Conservation (phyloP, 1,284 basidiomycete genomes). For the Rhodotorula sp. region DNA sequence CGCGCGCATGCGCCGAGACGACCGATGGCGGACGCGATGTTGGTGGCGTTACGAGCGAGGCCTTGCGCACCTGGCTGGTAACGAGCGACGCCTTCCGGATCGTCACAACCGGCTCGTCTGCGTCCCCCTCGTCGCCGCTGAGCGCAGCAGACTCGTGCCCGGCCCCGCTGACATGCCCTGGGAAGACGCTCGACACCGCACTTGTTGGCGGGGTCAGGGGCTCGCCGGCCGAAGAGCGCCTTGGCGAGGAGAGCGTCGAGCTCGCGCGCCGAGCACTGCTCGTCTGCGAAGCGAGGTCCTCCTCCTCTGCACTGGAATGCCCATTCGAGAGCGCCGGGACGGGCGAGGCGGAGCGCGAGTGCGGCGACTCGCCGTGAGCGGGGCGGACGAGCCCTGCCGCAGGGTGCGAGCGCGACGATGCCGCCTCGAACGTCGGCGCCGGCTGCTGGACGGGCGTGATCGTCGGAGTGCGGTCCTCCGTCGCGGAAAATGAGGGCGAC, state of each 20-base stretch:
- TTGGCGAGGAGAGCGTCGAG: neutral
- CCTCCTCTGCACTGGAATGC: neutral
- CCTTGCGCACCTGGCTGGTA: constrained; percentile 13
- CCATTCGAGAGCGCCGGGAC: neutral
- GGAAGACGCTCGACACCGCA: constrained; percentile 11
- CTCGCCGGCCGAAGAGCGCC: constrained; percentile 7
- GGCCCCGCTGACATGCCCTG: neutral
- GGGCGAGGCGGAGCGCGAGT: neutral
- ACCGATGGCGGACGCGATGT: constrained; percentile 4
- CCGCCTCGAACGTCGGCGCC: neutral
- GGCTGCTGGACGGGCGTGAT: neutral
- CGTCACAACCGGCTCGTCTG: constrained; percentile 5
- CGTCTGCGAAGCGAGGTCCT: neutral
- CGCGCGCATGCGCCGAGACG: neutral
- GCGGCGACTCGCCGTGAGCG: neutral
- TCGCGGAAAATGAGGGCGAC: neutral
- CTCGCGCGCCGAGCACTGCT: neutral
- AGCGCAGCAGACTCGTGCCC: neutral
- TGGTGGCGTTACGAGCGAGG: constrained; percentile 17
- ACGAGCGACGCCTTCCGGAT: constrained; percentile 25
- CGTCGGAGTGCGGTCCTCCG: constrained; percentile 10
- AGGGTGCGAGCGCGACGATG: neutral
- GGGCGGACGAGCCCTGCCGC: neutral
- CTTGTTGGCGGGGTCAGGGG: constrained; percentile 10
- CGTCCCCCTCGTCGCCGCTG: constrained; percentile 2